A percentile compares a stretch with the other conserved stretches of the same genome.
These are phyloP conservation scores for Biscogniauxia mediterranea DNA, from an alignment of 2,329 filamentous ascomycete genomes.

Conservation along the genomic window DNA sequence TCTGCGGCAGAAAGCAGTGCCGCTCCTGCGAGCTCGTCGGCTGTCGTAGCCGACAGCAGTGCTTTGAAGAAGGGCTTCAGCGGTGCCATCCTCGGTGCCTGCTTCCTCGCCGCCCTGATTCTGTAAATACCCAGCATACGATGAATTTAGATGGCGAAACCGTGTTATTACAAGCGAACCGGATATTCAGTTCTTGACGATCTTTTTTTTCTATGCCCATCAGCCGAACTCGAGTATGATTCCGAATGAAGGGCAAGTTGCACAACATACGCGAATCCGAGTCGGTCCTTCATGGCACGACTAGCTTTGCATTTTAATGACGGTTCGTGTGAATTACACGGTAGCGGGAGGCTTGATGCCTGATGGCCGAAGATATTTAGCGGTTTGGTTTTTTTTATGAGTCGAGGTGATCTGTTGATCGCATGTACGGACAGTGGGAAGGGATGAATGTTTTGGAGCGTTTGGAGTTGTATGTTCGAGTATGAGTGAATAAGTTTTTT, in stretches of 20 bases:
- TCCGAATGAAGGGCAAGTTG: conserved; percentile 6
- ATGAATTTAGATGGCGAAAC: not conserved
- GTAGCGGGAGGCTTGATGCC: not conserved
- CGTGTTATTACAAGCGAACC: conserved; percentile 17
- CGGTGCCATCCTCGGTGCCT: conserved; percentile 24
- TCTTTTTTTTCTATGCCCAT: conserved; percentile 19
- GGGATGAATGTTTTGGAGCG: not conserved
- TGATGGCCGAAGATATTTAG: not conserved
- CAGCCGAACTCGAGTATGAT: conserved; percentile 16
- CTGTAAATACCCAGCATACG: conserved; percentile 21
- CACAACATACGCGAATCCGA: conserved; percentile 3
- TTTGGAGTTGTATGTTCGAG: not conserved
- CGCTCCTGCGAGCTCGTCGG: conserved; percentile 9
- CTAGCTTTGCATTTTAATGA: not conserved
- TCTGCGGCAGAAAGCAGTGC: conserved; percentile 9
- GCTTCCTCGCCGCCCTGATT: conserved; percentile 26
- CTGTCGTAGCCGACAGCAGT: conserved; percentile 14
- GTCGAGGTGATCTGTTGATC: not conserved
- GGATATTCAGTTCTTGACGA: conserved; percentile 24
- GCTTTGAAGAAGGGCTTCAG: conserved; percentile 28
- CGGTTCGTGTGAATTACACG: not conserved
- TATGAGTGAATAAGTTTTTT: not conserved
- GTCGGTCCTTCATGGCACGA: conserved; percentile 9
- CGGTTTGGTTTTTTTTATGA: not conserved
- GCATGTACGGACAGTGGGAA: not conserved